Evolutionary conservation across 805 yeast genomes (phyloP), one percentile per base, ranked within the genome.

Genomic region (Myxozyma mucilagina): DNA sequence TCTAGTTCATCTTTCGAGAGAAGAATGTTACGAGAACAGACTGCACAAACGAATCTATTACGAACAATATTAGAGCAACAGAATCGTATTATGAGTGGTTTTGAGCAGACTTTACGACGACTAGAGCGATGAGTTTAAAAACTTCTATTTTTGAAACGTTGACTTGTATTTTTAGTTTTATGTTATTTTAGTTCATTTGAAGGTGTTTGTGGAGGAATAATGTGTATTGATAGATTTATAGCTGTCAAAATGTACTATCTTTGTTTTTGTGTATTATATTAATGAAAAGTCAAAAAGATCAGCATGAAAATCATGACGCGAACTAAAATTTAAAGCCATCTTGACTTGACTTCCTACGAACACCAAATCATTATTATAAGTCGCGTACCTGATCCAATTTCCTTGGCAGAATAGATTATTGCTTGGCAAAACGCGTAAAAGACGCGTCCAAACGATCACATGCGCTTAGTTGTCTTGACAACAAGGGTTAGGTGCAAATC

Each of bases 1-100:
- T 24, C 29, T 24, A 24, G 29, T 24, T 24, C 29, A 24, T n/a
- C 31, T 36, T 61, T 62, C 32, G 61, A 59, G 53, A 34, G 64
- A 29, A 60, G 59, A 48, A 59, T 62, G 61, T 32, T 62, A 44
- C 38, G 39, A 11, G 63, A 56, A 43, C 66, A 62, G 53, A 57
- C 49, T 6, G 57, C 59, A 32, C 66, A 62, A 43, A 62, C 66
- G n/a, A 47, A 41, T 7, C 20, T 62, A 36, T 31, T 62, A 36
- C 48, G 64, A 39, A 55, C 63, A 31, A 11, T 62, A 16, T 57
- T 59, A 20, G 59, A 59, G 35, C 57, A 60, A 42, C 66, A 62
- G 51, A 52, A 47, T 29, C 50, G 63, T 31, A 59, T 62, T 63
- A 47, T 62, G 64, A 34, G 55, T 13, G 59, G 56, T 11, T 36